A percentile compares a stretch with the other conserved stretches of the same genome.
Evolutionary conservation across 2,329 filamentous ascomycete genomes (phyloP).

Genomic region (Sphaerulina musiva): DNA sequence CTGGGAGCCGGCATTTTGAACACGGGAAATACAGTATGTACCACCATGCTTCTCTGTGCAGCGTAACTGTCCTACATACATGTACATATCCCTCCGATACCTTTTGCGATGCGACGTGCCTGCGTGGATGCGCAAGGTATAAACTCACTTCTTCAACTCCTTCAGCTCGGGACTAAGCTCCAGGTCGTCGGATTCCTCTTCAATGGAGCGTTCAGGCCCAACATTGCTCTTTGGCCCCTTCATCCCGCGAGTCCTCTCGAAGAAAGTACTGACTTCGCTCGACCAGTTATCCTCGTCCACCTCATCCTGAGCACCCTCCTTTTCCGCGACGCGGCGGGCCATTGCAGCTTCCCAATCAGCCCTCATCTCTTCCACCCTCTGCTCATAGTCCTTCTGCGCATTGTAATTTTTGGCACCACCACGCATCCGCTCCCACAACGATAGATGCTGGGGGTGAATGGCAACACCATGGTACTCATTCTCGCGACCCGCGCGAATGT

Average conservation of each 20-base stretch:
- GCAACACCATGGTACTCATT: slow-evolving; percentile 88
- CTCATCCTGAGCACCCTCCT: slow-evolving; percentile 38
- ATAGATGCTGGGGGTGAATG: slow-evolving; percentile 81
- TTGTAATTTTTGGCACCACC: slow-evolving; percentile 79
- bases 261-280: slow-evolving; percentile 48
- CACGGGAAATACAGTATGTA: too few species aligned
- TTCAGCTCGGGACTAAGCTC: slow-evolving; percentile 10
- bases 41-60: too few species aligned
- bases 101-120: background rate
- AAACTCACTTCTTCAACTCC: background rate
- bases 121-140: background rate
- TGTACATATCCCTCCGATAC: background rate
- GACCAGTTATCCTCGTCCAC: slow-evolving; percentile 41
- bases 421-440: slow-evolving; percentile 74
- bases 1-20: too few species aligned
- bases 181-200: slow-evolving; percentile 16
- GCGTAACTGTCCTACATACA: too few species aligned
- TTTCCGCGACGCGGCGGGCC: slow-evolving; percentile 46
- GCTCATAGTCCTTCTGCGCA: slow-evolving; percentile 71
- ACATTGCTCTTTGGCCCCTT: slow-evolving; percentile 9
- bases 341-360: slow-evolving; percentile 51
- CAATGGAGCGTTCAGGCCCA: slow-evolving; percentile 9
- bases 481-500: slow-evolving; percentile 70
- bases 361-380: slow-evolving; percentile 73
- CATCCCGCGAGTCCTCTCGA: slow-evolving; percentile 44